A percentile compares a stretch with the other conserved stretches of the same genome.
Evolutionary conservation across 2,329 filamentous ascomycete species (phyloP).

Genomic region (Aspergillus candidus): DNA sequence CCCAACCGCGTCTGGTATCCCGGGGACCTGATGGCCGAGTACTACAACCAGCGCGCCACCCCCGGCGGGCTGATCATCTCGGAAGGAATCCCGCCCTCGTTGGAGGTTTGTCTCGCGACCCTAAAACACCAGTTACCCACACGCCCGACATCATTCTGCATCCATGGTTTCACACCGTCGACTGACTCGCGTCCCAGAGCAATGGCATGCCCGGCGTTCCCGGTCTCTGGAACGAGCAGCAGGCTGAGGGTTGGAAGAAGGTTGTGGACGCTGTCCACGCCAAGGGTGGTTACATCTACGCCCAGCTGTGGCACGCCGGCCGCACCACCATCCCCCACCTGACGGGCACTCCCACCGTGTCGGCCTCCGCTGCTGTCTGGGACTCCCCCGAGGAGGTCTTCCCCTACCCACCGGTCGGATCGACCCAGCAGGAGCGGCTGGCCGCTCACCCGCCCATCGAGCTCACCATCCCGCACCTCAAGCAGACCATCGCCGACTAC

Average conservation of each 20-base stretch:
- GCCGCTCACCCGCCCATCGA: constrained; percentile 40
- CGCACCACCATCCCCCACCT: constrained; percentile 40
- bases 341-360: constrained; percentile 34
- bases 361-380: constrained; percentile 42
- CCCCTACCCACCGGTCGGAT: constrained; percentile 34
- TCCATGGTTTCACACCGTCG: not conserved
- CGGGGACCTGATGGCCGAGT: constrained; percentile 36
- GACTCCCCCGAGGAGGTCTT: constrained; percentile 41
- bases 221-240: constrained; percentile 31
- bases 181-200: constrained; percentile 17
- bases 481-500: constrained; percentile 40
- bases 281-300: constrained; percentile 45
- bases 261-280: constrained; percentile 48
- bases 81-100: constrained; percentile 33
- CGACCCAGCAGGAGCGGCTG: constrained; percentile 33
- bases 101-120: constrained; percentile 21
- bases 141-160: not conserved
- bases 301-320: constrained; percentile 42
- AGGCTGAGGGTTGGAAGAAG: constrained; percentile 47
- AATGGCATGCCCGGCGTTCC: constrained; percentile 36
- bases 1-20: constrained; percentile 47
- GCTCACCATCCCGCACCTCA: constrained; percentile 43
- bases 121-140: constrained; percentile 19
- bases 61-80: constrained; percentile 34
- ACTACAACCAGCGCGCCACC: constrained; percentile 37